Percentiles rank a stretch among this genome's conserved stretches.
Evolutionary conservation across 2,329 filamentous ascomycete genomes (phyloP).

Genomic region (Triangularia setosa): DNA sequence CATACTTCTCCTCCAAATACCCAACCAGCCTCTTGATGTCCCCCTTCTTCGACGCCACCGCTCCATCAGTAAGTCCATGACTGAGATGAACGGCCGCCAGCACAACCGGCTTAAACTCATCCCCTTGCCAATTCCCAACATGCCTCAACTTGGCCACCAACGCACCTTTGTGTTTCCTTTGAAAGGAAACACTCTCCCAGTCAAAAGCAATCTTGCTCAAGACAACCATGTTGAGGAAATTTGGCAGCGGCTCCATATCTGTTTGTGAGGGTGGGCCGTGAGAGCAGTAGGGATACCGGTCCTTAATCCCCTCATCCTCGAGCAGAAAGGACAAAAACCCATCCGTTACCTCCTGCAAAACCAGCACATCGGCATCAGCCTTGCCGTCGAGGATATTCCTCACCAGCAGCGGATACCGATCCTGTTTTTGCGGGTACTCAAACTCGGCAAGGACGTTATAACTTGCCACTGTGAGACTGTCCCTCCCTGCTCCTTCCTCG

Average conservation of each 20-base stretch:
- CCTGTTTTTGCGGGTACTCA: conserved; percentile 40
- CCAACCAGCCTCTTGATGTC: conserved; percentile 51
- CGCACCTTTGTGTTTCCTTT: conserved; percentile 55
- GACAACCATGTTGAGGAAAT: conserved; percentile 57
- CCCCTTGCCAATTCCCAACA: conserved; percentile 22
- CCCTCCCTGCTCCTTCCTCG: conserved; percentile 3
- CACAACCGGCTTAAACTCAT: conserved; percentile 31
- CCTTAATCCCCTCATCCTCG: conserved; percentile 39
- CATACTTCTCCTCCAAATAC: conserved; percentile 41
- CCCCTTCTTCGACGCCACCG: conserved; percentile 52
- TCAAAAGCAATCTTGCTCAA: conserved; percentile 53
- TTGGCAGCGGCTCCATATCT: conserved; percentile 53
- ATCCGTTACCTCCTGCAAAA: conserved; percentile 63
- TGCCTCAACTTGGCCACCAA: conserved; percentile 42
- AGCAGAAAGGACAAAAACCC: conserved; percentile 57
- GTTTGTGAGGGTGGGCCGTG: conserved; percentile 52
- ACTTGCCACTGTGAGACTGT: conserved; percentile 38
- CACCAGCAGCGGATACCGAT: conserved; percentile 42
- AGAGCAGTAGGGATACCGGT: conserved; percentile 52
- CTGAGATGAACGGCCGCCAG: conserved; percentile 60
- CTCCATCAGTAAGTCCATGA: conserved; percentile 55
- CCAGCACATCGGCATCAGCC: conserved; percentile 44
- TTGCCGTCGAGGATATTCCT: conserved; percentile 40
- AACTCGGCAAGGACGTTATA: conserved; percentile 55
- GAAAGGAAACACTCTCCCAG: conserved; percentile 53